Evolutionary conservation across 805 yeast species (phyloP).

Genomic region (Myxozyma geophila): DNA sequence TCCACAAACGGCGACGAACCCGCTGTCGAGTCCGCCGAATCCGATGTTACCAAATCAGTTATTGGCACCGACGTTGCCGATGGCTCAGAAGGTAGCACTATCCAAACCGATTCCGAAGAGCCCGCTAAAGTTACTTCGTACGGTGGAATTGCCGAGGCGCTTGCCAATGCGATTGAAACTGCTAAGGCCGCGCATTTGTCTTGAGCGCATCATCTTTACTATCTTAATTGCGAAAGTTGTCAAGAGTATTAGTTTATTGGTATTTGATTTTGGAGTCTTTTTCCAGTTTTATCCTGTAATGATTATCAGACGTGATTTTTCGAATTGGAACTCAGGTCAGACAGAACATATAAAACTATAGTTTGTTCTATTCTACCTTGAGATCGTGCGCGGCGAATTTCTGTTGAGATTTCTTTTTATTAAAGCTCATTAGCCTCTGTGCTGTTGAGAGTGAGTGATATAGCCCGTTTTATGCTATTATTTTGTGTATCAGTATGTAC

Average conservation of each 20-base stretch:
- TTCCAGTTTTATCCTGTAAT: background rate
- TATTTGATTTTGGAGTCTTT: conserved; percentile 3
- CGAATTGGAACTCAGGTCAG: no score
- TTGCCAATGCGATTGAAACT: conserved; percentile 7
- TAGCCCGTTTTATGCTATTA: background rate
- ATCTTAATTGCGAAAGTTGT: background rate
- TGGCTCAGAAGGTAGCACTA: background rate
- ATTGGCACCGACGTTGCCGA: background rate
- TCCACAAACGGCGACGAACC: background rate
- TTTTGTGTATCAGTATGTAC: conserved; percentile 1
- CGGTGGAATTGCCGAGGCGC: conserved; percentile 9
- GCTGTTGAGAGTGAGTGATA: background rate
- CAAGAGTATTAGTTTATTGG: background rate
- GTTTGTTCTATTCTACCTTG: no score
- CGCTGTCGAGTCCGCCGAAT: background rate
- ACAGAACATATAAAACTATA: no score
- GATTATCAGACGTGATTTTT: background rate
- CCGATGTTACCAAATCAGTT: background rate
- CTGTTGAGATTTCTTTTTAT: no score
- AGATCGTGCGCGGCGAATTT: no score
- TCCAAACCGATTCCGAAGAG: background rate
- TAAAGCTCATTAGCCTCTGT: no score
- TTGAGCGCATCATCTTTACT: background rate
- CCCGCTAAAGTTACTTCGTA: background rate
- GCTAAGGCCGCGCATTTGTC: conserved; percentile 4